Conservation (phyloP, 1,284 basidiomycete genomes). For the Malassezia arunalokei region DNA sequence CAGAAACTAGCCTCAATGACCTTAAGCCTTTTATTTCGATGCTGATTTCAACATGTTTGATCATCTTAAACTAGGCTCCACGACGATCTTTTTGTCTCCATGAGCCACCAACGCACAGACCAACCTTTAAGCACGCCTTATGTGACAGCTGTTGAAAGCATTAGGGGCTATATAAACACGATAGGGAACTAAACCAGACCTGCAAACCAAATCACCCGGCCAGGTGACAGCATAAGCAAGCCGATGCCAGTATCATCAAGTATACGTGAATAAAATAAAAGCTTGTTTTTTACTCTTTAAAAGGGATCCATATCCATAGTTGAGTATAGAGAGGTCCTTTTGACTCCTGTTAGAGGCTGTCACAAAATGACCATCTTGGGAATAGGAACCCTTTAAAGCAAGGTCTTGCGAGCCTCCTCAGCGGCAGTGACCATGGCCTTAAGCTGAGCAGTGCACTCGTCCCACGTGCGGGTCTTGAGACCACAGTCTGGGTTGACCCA, state of each 20-base stretch:
- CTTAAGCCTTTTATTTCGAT: no score
- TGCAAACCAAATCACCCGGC: no score
- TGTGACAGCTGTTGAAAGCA: conserved; percentile 17
- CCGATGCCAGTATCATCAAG: neutral
- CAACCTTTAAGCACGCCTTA: neutral
- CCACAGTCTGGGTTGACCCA: conserved; percentile 82
- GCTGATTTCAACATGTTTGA: no score
- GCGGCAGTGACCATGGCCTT: conserved; percentile 50
- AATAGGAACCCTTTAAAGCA: conserved; percentile 20
- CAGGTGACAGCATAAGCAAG: neutral
- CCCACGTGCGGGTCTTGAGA: conserved; percentile 47
- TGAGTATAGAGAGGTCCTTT: conserved; percentile 9
- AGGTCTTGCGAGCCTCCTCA: conserved; percentile 67
- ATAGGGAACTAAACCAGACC: neutral
- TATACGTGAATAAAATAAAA: no score
- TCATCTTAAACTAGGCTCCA: no score
- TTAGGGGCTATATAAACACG: conserved; percentile 10
- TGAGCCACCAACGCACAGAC: no score
- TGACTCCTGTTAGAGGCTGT: conserved; percentile 5
- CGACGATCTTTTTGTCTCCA: no score
- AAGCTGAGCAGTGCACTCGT: conserved; percentile 56
- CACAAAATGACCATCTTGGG: neutral
- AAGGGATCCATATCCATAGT: conserved; percentile 14
- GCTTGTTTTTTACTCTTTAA: neutral
- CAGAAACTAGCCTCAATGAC: no score